Conservation (phyloP, 805 yeast species). For the Kluyveromyces lactis region DNA sequence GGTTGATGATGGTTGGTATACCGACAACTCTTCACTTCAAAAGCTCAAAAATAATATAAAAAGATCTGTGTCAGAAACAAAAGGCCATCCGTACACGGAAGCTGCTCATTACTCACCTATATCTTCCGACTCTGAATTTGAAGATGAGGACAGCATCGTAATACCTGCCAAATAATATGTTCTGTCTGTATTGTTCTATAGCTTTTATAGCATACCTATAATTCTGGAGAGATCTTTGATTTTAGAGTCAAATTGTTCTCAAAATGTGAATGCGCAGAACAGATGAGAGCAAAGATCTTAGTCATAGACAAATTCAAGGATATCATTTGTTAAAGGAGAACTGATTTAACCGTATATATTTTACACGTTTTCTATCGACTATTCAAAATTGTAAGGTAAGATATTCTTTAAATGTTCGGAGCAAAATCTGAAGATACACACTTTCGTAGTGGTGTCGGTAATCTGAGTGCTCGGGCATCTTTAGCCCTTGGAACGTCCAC, state of each 20-base stretch:
- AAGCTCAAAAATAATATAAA: slow-evolving; percentile 7
- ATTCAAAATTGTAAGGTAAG: too few relatives aligned
- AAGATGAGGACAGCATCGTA: slow-evolving; percentile 1
- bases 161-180: background rate
- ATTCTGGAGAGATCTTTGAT: too few relatives aligned
- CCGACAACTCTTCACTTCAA: slow-evolving; percentile 7
- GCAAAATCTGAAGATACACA: background rate
- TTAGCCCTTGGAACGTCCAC: background rate
- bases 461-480: background rate
- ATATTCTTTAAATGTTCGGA: background rate
- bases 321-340: too few relatives aligned
- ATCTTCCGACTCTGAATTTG: slow-evolving; percentile 1
- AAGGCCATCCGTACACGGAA: background rate
- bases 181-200: too few relatives aligned
- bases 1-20: slow-evolving; percentile 12
- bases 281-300: too few relatives aligned
- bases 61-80: slow-evolving; percentile 1
- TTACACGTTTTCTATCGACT: too few relatives aligned
- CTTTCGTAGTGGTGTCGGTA: background rate
- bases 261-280: too few relatives aligned
- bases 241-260: too few relatives aligned
- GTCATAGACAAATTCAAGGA: too few relatives aligned
- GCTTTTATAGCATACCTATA: too few relatives aligned
- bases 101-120: background rate
- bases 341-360: too few relatives aligned